phyloP scores from a whole-genome alignment of 768 basidiomycete genomes.

The Rhodotorula toruloides region DNA sequence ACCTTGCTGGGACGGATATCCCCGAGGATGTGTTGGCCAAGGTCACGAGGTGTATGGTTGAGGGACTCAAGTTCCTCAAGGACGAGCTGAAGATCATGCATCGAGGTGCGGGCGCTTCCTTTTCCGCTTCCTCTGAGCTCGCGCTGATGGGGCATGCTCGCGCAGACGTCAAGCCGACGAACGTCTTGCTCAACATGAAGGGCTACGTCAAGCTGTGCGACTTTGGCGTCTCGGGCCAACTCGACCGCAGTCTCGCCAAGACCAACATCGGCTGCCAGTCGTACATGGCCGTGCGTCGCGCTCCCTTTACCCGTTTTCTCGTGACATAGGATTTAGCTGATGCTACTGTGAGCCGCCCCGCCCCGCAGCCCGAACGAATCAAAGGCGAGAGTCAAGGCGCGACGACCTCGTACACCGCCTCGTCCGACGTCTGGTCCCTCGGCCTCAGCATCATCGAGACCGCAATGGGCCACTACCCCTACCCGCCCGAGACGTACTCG shows the following conservation, averaged over 20 bases:
- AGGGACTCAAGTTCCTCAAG: conserved; percentile 89
- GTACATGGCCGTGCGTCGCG: conserved; percentile 83
- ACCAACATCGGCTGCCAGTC: conserved; percentile 98
- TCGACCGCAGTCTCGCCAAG: conserved; percentile 91
- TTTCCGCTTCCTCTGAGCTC: background rate
- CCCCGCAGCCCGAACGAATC: conserved; percentile 79
- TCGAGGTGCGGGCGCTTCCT: conserved; percentile 3
- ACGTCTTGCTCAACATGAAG: conserved; percentile 80
- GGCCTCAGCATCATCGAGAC: conserved; percentile 92
- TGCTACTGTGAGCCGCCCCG: too few relatives aligned
- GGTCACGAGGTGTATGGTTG: conserved; percentile 74
- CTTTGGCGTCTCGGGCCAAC: conserved; percentile 97
- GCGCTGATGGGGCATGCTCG: conserved; percentile 49
- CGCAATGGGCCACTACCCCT: conserved; percentile 80
- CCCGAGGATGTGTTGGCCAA: conserved; percentile 74
- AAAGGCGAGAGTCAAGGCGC: conserved; percentile 85
- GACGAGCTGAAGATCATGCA: conserved; percentile 86
- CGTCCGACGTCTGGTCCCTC: conserved; percentile 96
- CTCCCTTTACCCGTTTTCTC: background rate
- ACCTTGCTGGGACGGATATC: conserved; percentile 59
- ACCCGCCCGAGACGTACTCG: conserved; percentile 92
- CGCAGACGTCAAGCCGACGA: conserved; percentile 83
- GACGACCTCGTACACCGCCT: conserved; percentile 84
- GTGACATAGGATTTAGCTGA: too few relatives aligned
- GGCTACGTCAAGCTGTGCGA: conserved; percentile 94